Percentiles rank a stretch among this genome's conserved stretches.
phyloP scores from a whole-genome alignment of 106 monocot species.

The Xerophyta viscosa region DNA sequence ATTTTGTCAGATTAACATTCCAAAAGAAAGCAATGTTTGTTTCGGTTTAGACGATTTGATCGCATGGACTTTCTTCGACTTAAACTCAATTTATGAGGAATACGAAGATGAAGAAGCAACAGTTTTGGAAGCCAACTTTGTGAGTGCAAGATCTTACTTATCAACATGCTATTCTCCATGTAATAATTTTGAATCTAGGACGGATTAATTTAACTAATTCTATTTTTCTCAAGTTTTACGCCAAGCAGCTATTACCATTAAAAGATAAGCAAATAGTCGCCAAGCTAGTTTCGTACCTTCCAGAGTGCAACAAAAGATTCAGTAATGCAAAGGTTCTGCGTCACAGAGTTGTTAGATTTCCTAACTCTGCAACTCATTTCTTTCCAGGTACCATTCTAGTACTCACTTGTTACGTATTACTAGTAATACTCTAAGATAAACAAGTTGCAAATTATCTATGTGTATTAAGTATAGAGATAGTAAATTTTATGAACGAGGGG shows the following conservation, averaged over 20 bases:
- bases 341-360: constrained; percentile 38
- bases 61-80: constrained; percentile 52
- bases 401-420: too few relatives aligned
- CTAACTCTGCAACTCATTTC: constrained; percentile 54
- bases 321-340: constrained; percentile 37
- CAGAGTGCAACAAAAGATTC: constrained; percentile 49
- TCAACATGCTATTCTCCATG: too few relatives aligned
- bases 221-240: constrained; percentile 41
- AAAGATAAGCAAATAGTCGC: constrained; percentile 62
- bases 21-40: constrained; percentile 49
- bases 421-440: too few relatives aligned
- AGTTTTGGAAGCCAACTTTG: constrained; percentile 58
- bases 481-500: too few relatives aligned
- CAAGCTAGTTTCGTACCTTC: constrained; percentile 38
- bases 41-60: constrained; percentile 41
- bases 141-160: constrained; percentile 18
- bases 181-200: not conserved
- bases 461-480: too few relatives aligned
- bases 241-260: constrained; percentile 41
- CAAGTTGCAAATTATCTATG: too few relatives aligned
- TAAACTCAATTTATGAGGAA: constrained; percentile 64
- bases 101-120: constrained; percentile 47
- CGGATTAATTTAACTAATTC: not conserved
- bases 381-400: constrained; percentile 47
- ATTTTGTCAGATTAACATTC: constrained; percentile 37